These are phyloP conservation scores for Acaromyces ingoldii DNA, from an alignment of 1,284 basidiomycete species.

Conservation along the genomic window DNA sequence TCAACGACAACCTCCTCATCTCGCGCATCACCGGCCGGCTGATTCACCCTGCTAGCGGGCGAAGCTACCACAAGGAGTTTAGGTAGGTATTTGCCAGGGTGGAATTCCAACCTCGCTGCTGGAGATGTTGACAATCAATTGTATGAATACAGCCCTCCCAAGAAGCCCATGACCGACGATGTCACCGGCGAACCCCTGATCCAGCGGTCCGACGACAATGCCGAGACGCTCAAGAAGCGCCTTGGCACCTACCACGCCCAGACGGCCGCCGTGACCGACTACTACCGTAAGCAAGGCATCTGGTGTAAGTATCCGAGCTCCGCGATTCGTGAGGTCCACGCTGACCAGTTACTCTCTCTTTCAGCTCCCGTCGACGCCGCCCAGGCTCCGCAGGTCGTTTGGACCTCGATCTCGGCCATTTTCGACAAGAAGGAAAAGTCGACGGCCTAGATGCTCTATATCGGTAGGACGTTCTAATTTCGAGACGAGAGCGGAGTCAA, in stretches of 20 bases:
- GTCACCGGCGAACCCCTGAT: constrained; percentile 87
- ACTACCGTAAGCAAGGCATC: constrained; percentile 79
- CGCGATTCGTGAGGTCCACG: neutral
- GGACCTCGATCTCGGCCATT: constrained; percentile 66
- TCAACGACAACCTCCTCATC: constrained; percentile 91
- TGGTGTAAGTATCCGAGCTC: constrained; percentile 15
- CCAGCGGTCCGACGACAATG: constrained; percentile 55
- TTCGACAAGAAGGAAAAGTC: constrained; percentile 36
- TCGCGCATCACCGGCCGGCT: constrained; percentile 94
- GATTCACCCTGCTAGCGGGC: constrained; percentile 80
- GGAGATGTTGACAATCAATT: neutral
- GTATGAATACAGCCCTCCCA: constrained; percentile 68
- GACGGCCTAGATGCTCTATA: neutral
- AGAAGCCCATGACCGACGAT: constrained; percentile 90
- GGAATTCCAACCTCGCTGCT: neutral
- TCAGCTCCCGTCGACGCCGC: constrained; percentile 74
- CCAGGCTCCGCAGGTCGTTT: constrained; percentile 83
- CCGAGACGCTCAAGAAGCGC: constrained; percentile 83
- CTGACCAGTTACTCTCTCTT: neutral
- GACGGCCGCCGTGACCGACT: constrained; percentile 92
- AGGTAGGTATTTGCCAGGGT: constrained; percentile 62
- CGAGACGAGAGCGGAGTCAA: too few relatives aligned
- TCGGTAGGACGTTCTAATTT: too few relatives aligned
- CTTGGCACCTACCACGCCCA: constrained; percentile 81
- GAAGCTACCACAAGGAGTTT: constrained; percentile 93